Evolutionary conservation across 768 basidiomycete species (phyloP).

Genomic region (Lentinula sp.): DNA sequence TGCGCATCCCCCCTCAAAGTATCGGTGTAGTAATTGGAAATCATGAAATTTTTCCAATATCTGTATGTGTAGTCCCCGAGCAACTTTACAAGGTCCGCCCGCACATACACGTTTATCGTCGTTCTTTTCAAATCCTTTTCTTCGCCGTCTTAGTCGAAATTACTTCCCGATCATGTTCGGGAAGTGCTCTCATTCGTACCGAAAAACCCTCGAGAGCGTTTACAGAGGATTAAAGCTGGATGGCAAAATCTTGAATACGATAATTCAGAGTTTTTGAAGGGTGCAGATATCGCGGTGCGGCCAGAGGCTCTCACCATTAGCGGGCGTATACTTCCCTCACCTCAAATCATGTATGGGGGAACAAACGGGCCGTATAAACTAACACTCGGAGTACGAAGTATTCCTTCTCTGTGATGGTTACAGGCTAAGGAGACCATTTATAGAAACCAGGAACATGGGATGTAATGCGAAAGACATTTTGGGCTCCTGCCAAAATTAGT

Average conservation of each 20-base stretch:
- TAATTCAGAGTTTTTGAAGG: constrained; percentile 33
- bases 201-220: constrained; percentile 15
- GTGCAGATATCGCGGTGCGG: constrained; percentile 30
- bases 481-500: neutral
- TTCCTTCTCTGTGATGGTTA: neutral
- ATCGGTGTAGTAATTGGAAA: constrained; percentile 21
- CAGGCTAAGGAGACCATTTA: neutral
- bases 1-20: constrained; percentile 14
- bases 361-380: neutral
- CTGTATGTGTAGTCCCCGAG: constrained; percentile 17
- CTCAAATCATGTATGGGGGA: constrained; percentile 23
- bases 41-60: constrained; percentile 23
- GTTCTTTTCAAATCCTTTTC: neutral
- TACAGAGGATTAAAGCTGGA: constrained; percentile 18
- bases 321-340: constrained; percentile 29
- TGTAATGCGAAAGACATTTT: constrained; percentile 20
- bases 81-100: constrained; percentile 24
- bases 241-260: constrained; percentile 28
- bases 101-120: neutral
- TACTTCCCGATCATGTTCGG: constrained; percentile 23
- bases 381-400: neutral
- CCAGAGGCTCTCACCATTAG: constrained; percentile 22
- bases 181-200: constrained; percentile 24
- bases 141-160: constrained; percentile 16
- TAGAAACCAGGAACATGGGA: constrained; percentile 25